Conservation (phyloP, 2,329 filamentous ascomycete species). For the Trichoderma lentiforme region DNA sequence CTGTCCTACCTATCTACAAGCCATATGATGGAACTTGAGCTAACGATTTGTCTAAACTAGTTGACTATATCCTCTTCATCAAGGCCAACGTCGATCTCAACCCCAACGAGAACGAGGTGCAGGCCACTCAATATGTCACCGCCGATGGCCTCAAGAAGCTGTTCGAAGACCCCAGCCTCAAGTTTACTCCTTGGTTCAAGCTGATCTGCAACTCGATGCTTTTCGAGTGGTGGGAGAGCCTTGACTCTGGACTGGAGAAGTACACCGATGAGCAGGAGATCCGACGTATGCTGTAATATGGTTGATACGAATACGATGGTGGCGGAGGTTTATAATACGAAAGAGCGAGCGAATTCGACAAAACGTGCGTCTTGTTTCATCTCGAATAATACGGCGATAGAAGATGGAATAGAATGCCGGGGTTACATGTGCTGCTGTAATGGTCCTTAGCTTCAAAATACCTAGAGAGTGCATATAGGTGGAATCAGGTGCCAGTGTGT, state of each 20-base stretch:
- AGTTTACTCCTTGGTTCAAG: constrained; percentile 99
- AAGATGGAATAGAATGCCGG: not conserved
- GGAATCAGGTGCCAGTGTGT: not conserved
- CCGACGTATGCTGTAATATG: constrained; percentile 64
- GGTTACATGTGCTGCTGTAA: not conserved
- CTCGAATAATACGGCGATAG: not conserved
- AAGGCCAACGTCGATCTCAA: constrained; percentile 84
- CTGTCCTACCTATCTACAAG: not conserved
- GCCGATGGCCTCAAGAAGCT: constrained; percentile 77
- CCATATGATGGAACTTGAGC: not conserved
- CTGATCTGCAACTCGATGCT: constrained; percentile 97
- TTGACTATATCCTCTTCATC: constrained; percentile 99
- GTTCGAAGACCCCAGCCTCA: constrained; percentile 75
- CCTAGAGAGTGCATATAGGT: not conserved
- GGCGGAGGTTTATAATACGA: not conserved
- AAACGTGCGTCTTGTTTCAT: not conserved
- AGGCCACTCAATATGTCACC: constrained; percentile 79
- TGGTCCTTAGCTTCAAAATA: not conserved
- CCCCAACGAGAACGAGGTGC: constrained; percentile 83
- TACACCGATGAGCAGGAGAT: constrained; percentile 85
- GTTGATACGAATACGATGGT: not conserved
- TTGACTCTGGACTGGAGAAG: constrained; percentile 77
- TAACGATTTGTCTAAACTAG: constrained; percentile 31
- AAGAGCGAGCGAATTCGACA: constrained; percentile 1
- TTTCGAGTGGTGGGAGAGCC: constrained; percentile 93